phyloP scores from a whole-genome alignment of 2,329 filamentous ascomycete genomes.

The Apiospora malaysiana region DNA sequence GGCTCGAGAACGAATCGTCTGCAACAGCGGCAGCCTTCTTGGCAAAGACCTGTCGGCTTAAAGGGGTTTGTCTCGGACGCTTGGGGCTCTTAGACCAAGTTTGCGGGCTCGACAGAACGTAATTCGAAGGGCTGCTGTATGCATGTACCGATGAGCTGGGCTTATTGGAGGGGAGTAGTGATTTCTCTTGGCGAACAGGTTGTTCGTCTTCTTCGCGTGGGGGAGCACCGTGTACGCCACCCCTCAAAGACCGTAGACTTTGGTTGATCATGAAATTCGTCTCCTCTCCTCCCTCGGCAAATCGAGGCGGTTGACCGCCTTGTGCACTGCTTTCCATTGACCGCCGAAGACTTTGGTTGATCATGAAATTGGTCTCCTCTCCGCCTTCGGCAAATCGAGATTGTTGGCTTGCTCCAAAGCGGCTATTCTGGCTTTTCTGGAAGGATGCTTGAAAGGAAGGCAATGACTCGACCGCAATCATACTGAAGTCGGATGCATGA shows the following conservation, averaged over 20 bases:
- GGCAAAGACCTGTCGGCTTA: constrained; percentile 43
- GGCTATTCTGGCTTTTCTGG: constrained; percentile 45
- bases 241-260: constrained; percentile 57
- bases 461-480: constrained; percentile 63
- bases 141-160: constrained; percentile 22
- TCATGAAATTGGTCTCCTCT: constrained; percentile 62
- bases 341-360: constrained; percentile 61
- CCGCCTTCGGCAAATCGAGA: constrained; percentile 52
- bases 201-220: constrained; percentile 28
- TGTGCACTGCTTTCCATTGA: constrained; percentile 49
- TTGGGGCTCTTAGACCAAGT: constrained; percentile 43
- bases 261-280: constrained; percentile 63
- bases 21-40: constrained; percentile 37
- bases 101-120: constrained; percentile 30
- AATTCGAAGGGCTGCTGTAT: constrained; percentile 34
- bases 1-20: constrained; percentile 43
- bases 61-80: constrained; percentile 37
- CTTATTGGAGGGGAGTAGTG: background rate
- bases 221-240: constrained; percentile 36
- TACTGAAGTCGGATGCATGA: constrained; percentile 59
- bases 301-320: constrained; percentile 29
- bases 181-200: constrained; percentile 30
- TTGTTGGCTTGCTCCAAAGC: constrained; percentile 37
- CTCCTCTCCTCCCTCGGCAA: constrained; percentile 58
- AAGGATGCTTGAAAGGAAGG: constrained; percentile 51